Conservation (phyloP, 192 early-diverging fungal species). For the Coemansia sp. region DNA sequence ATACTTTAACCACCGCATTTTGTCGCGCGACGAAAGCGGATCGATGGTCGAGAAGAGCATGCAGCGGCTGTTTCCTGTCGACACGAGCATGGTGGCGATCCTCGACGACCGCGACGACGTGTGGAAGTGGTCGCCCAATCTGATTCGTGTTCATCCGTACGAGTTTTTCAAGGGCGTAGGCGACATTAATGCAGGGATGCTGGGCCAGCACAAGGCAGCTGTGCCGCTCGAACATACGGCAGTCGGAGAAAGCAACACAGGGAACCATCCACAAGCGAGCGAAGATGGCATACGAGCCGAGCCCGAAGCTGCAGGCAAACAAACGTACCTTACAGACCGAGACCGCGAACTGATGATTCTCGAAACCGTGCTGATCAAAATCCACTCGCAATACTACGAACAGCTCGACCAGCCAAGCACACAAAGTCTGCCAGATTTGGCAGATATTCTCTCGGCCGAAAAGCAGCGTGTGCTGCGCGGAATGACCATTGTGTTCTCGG, state of each 20-base stretch:
- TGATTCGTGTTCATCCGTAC: constrained; percentile 87
- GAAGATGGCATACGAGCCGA: constrained; percentile 25
- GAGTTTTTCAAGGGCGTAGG: constrained; percentile 92
- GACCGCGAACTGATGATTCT: constrained; percentile 61
- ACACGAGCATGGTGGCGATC: constrained; percentile 94
- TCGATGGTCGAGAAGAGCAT: constrained; percentile 79
- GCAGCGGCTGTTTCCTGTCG: constrained; percentile 84
- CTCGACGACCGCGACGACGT: constrained; percentile 96
- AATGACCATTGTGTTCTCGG: constrained; percentile 71
- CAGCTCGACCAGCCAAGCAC: constrained; percentile 22
- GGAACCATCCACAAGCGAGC: constrained; percentile 17
- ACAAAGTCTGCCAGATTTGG: constrained; percentile 25
- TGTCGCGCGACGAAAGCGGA: constrained; percentile 90
- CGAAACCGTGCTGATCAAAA: constrained; percentile 56
- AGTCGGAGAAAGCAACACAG: constrained; percentile 6
- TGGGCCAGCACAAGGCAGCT: constrained; percentile 2
- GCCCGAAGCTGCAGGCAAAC: constrained; percentile 3
- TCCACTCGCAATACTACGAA: constrained; percentile 72
- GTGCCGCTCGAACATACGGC: constrained; percentile 3
- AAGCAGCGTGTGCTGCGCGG: constrained; percentile 66
- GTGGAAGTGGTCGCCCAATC: constrained; percentile 87
- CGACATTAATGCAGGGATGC: constrained; percentile 82
- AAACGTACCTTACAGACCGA: constrained; percentile 45
- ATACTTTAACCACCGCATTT: constrained; percentile 83
- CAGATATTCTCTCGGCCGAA: constrained; percentile 59